Evolutionary conservation across 805 yeast species (phyloP).

Genomic region (Nakazawaea populi): DNA sequence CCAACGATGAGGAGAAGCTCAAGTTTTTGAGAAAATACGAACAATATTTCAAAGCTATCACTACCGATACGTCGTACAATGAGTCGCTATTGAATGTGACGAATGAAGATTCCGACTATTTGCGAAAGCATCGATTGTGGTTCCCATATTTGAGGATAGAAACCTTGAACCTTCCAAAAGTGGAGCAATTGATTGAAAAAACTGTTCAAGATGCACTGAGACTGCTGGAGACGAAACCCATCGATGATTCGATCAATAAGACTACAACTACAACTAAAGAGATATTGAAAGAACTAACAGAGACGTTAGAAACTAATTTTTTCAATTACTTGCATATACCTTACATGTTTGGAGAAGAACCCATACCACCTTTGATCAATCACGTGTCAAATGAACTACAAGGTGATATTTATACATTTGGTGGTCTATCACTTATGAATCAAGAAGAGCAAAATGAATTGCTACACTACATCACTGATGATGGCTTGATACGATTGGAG

Average conservation of each 20-base stretch:
- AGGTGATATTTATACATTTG: slow-evolving; percentile 33
- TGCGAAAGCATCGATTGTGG: slow-evolving; percentile 9
- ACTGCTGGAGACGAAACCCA: background rate
- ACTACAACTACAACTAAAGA: slow-evolving; percentile 7
- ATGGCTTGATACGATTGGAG: slow-evolving; percentile 25
- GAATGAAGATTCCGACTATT: slow-evolving; percentile 1
- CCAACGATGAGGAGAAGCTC: slow-evolving; percentile 5
- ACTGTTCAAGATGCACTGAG: background rate
- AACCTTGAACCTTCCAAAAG: slow-evolving; percentile 2
- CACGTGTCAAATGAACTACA: slow-evolving; percentile 36
- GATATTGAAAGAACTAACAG: slow-evolving; percentile 6
- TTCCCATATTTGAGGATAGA: slow-evolving; percentile 10
- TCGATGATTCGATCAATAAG: background rate
- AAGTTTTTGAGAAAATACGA: slow-evolving; percentile 7
- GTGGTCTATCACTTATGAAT: slow-evolving; percentile 32
- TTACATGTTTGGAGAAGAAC: slow-evolving; percentile 29
- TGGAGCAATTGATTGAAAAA: background rate
- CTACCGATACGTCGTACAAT: slow-evolving; percentile 5
- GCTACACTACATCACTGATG: slow-evolving; percentile 21
- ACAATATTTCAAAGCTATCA: slow-evolving; percentile 8
- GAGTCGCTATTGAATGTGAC: slow-evolving; percentile 1
- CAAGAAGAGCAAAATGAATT: slow-evolving; percentile 19
- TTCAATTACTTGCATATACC: slow-evolving; percentile 23
- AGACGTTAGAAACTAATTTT: slow-evolving; percentile 11
- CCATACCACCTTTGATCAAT: slow-evolving; percentile 36